phyloP scores from a whole-genome alignment of 768 basidiomycete species.

The Pleurotus djamor region DNA sequence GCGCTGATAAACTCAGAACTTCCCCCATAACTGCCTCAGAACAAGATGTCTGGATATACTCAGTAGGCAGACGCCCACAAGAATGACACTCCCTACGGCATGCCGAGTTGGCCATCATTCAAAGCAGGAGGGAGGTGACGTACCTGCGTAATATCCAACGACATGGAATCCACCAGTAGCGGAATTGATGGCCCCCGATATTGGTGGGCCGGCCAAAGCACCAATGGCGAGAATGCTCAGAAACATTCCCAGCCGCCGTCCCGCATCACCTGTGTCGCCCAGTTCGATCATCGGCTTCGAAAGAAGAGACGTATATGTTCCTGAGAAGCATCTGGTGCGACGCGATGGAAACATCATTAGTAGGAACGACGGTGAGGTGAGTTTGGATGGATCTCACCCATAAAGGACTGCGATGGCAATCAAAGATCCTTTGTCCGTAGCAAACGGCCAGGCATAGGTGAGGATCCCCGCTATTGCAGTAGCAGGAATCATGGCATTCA shows the following conservation, averaged over 20 bases:
- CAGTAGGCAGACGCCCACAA: constrained; percentile 14
- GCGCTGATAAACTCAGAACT: constrained; percentile 9
- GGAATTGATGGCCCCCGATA: constrained; percentile 55
- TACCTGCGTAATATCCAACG: constrained; percentile 52
- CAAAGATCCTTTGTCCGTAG: constrained; percentile 36
- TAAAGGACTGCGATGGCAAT: constrained; percentile 59
- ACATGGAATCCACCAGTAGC: constrained; percentile 41
- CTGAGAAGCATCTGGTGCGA: not conserved
- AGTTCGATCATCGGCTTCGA: constrained; percentile 23
- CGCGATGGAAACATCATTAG: too few species aligned
- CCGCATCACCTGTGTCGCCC: constrained; percentile 52
- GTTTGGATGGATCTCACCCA: too few species aligned
- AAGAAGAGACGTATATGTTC: constrained; percentile 3
- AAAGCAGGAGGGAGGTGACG: not conserved
- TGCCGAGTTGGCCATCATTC: not conserved
- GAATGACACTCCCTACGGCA: constrained; percentile 13
- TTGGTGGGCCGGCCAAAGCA: constrained; percentile 57
- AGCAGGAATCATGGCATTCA: constrained; percentile 70
- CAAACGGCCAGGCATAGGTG: constrained; percentile 75
- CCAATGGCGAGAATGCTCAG: constrained; percentile 52
- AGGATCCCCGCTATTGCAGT: constrained; percentile 51
- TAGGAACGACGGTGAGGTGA: too few species aligned
- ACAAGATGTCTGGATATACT: constrained; percentile 12
- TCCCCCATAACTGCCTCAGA: constrained; percentile 12
- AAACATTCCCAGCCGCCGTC: constrained; percentile 54